phyloP scores from a whole-genome alignment of 805 yeast species.

The Yamadazyma sp. region DNA sequence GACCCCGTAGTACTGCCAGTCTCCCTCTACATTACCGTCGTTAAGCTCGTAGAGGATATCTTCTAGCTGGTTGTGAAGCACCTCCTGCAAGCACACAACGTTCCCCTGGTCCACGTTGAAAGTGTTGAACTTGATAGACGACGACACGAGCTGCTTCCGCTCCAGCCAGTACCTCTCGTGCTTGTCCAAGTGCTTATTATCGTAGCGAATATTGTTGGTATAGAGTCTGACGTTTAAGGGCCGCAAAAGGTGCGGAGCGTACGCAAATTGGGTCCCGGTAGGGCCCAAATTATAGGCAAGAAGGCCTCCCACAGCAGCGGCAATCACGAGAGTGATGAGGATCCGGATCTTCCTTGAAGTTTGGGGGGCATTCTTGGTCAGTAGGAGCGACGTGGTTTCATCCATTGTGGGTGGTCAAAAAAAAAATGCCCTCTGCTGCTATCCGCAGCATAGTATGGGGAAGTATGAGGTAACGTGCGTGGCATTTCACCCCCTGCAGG shows the following conservation, averaged over 20 bases:
- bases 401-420: conserved; percentile 4
- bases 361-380: not conserved
- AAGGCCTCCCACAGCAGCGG: not conserved
- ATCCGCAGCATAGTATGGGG: too few relatives aligned
- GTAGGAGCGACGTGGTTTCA: conserved; percentile 13
- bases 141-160: conserved; percentile 37
- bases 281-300: not conserved
- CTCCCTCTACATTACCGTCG: conserved; percentile 20
- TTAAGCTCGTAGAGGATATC: conserved; percentile 27
- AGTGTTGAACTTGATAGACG: conserved; percentile 23
- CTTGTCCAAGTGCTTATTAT: conserved; percentile 30
- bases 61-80: conserved; percentile 42
- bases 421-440: too few relatives aligned
- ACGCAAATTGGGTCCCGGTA: not conserved
- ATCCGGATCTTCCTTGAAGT: not conserved
- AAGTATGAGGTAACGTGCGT: too few relatives aligned
- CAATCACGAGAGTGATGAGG: not conserved
- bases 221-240: conserved; percentile 27
- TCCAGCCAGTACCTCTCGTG: conserved; percentile 48
- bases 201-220: conserved; percentile 48
- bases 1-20: conserved; percentile 40
- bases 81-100: conserved; percentile 44
- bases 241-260: conserved; percentile 7
- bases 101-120: conserved; percentile 23
- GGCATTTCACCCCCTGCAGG: too few relatives aligned